phyloP scores from a whole-genome alignment of 2,329 filamentous ascomycete genomes.

The Apiospora phragmitis region DNA sequence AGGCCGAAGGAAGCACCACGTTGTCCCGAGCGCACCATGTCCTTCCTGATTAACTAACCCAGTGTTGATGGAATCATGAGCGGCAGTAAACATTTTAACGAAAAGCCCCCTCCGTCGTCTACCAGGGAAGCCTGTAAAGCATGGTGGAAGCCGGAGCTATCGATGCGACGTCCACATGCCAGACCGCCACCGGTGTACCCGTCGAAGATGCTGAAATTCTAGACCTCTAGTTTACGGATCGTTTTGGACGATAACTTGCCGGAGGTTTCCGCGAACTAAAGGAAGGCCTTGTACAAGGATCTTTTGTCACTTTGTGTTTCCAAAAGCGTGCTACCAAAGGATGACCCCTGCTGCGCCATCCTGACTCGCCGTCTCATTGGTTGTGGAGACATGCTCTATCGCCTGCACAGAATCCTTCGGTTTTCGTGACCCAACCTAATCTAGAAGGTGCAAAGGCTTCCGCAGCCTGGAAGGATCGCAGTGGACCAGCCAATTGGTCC shows the following conservation, averaged over 20 bases:
- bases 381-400: neutral
- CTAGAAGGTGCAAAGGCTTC: neutral
- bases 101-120: neutral
- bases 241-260: neutral
- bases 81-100: neutral
- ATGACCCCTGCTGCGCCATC: neutral
- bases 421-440: neutral
- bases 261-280: neutral
- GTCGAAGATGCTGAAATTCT: slow-evolving; percentile 45
- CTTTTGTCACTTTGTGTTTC: neutral
- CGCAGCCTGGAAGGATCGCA: neutral
- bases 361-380: neutral
- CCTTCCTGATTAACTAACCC: neutral
- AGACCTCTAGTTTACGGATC: too few species aligned
- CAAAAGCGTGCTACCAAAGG: neutral
- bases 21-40: neutral
- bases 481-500: neutral
- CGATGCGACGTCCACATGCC: slow-evolving; percentile 50
- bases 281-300: neutral
- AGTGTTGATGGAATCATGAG: neutral
- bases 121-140: neutral
- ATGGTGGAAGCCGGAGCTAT: slow-evolving; percentile 42
- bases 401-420: neutral
- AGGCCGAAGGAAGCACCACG: neutral
- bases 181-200: slow-evolving; percentile 62